Evolutionary conservation across 345 rosid species (phyloP), one percentile per base, ranked within the genome.

Genomic region (Heritiera littoralis): DNA sequence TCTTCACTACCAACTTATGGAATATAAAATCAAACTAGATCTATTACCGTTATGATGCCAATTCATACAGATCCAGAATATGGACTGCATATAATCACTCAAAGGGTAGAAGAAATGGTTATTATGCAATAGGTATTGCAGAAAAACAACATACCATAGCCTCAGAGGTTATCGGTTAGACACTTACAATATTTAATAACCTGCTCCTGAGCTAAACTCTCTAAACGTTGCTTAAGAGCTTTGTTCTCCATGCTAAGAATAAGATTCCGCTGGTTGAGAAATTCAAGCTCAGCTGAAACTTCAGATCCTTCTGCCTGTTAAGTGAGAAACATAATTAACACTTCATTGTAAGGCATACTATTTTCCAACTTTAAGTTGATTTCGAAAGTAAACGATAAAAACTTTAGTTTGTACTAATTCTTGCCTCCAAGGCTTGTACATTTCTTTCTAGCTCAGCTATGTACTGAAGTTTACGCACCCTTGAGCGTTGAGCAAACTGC

Each of bases 401-500:
- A 23, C 65, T 52, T 63, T 54, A 66, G 63, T 20, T 75, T 77
- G 82, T 66, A 55, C 76, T 43, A 28, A 61, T 64, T 81, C 83
- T 86, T 81, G 84, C 98, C 94, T 95, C 96, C 80, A 95, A 92
- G 83, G 92, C 88, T 86, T 95, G 98, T 54, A 95, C 99, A 84
- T 90, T 92, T 74, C 93, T 90, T 90, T 95, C 99, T 84, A 93
- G 83, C 86, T 95, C 99, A 84, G 99, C 96, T 85, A 95, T 95
- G 86, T 93, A 93, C 86, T 95, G 99, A 78, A 95, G 98, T 84
- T 95, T 95, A 32, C 99, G 91, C 35, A 93, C 98, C 79, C 99
- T 84, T 66, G 99, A 95, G 40, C 99, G 93, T 75, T 95, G 99
- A 77, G 99, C 99, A 66, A 93, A 95, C 90, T 93, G 99, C 91